Base-by-base conservation (phyloP, 495 filamentous ascomycete species). In the Cudoniella acicularis region DNA sequence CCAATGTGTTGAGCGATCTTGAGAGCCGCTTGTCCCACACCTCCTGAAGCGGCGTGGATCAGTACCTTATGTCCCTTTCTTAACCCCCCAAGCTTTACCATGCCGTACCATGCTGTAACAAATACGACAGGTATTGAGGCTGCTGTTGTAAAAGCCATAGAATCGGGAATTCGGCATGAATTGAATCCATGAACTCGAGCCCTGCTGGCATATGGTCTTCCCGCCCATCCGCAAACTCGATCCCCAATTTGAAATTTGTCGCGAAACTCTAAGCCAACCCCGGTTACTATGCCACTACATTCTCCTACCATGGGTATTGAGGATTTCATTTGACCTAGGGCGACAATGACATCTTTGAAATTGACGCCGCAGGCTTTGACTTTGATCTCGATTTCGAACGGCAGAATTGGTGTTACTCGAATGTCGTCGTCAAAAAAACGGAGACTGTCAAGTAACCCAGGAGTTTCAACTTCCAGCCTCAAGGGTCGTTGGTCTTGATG, bases 31-130 rank as follows among this genome's bases (percentile, higher is more conserved):
- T 86, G 77, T 0, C 93, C 94, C 0, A 91, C 88, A 3, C 92
- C 94, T 49, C 93, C 94, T 8, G 91, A 89, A 0, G 93, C 94
- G 0, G 93, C 92, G 63, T 95, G 90, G 40, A 97, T 80, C 1
- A 98, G 82, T 10, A 94, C 80, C 83, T 85, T 92, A 54, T 95
- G 88, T 1, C 86, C 89, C n/a, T 65, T 79, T 64, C 88, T 76
- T 24, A 96, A 22, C 1, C 73, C 67, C 13, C 69, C 78, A 16
- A 76, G 64, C 24, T 81, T n/a, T n/a, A n/a, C n/a, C n/a, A n/a
- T n/a, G n/a, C n/a, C n/a, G n/a, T n/a, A n/a, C n/a, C n/a, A n/a
- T n/a, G n/a, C n/a, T n/a, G n/a, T n/a, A n/a, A n/a, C n/a, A n/a
- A n/a, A n/a, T n/a, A n/a, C 74, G 27, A 79, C 53, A 10, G 80